phyloP scores from a whole-genome alignment of 1,284 basidiomycete species.

The Sporisorium sorghi region DNA sequence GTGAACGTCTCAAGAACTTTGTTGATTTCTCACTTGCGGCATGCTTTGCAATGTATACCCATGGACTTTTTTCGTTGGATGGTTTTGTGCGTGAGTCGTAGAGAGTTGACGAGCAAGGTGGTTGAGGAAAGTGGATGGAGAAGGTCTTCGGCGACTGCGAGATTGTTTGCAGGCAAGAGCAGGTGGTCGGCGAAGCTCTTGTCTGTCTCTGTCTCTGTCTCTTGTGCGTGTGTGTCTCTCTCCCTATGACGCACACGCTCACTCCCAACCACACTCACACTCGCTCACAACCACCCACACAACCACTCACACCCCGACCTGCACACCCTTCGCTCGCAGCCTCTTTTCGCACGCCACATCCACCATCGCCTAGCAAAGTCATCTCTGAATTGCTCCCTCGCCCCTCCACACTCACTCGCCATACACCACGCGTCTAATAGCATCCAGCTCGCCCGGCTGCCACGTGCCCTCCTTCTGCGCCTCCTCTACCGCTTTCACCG shows the following conservation, averaged over 20 bases:
- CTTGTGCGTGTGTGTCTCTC: background rate
- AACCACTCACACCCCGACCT: background rate
- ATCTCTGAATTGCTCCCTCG: no score
- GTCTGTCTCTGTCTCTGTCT: background rate
- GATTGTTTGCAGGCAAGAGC: no score
- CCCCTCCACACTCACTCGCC: no score
- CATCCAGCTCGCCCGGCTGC: slow-evolving; percentile 43
- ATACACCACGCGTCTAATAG: slow-evolving; percentile 58
- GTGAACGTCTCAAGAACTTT: background rate
- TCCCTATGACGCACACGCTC: background rate
- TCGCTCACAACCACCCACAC: background rate
- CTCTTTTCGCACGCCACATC: no score
- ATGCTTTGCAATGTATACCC: background rate
- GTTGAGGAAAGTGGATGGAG: no score
- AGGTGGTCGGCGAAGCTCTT: no score
- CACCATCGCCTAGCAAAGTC: no score
- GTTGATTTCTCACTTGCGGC: background rate
- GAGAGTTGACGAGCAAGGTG: background rate
- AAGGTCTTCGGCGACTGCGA: no score
- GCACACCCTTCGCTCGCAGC: no score
- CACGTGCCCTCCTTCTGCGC: slow-evolving; percentile 19
- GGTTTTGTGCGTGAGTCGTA: background rate
- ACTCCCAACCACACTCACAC: background rate
- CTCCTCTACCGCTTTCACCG: slow-evolving; percentile 47
- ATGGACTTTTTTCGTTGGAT: background rate